Base-by-base conservation (phyloP, 2,329 filamentous ascomycete species). In the Blumeriella jaapii region DNA sequence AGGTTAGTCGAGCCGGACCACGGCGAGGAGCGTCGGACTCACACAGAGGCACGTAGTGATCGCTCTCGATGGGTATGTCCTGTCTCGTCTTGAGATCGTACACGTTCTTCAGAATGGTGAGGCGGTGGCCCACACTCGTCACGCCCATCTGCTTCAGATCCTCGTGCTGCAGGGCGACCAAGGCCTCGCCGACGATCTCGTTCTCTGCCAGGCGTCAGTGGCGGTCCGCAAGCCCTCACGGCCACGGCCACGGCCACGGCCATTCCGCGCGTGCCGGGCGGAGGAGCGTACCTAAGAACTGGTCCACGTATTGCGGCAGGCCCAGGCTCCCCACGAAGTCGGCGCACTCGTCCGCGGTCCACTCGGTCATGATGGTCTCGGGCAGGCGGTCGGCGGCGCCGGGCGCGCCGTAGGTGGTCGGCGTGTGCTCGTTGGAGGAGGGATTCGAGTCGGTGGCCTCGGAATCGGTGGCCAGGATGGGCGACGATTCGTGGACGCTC, bases 1-100 rank as follows among this genome's bases (percentile, higher is more conserved):
- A 14, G 29, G 31, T 35, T 5, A 35, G 41, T 53, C 38, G 4
- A 58, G 47, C 36, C 40, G 20, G 6, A 17, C 10, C 13, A 5
- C 6, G 10, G 13, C 27, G 17, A 26, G 11, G 15, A 11, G 12
- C 4, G 13, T 12, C 5, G 17, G 13, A 66, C 82, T 52, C 78
- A 94, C 87, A 91, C 32, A 91, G 67, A 23, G 91, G 91, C 33
- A 95, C 72, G 57, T 95, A 98, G 59, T 96, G 84, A 52, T 95
- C 89, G 42, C 80, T 78, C 55, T 96, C 89, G 50, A 95, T 73
- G 11, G 84, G 81, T 41, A 96, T 74, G 51, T 93, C 86, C 55
- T 95, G 87, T 46, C 85, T 85, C 58, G 89, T 80, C 64, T 98
- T 98, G 54, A 91, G 79, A 55, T 96, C 87, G 62, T 95, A 96